Conservation (phyloP, 129 eudicot genomes). For the Chrysanthemum lavandulifolium region DNA sequence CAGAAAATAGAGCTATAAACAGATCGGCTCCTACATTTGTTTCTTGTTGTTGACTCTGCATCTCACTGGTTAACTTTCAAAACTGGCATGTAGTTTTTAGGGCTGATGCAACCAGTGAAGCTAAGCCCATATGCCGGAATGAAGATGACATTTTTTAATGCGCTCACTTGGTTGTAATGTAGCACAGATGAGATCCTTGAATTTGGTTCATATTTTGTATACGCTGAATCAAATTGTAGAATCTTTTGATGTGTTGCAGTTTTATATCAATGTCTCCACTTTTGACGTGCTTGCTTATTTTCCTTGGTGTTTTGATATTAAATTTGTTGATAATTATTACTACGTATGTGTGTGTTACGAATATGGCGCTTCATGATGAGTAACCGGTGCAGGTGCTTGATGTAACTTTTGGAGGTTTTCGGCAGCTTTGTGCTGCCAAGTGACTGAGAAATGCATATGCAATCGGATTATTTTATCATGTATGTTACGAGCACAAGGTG, state of each 20-base stretch:
- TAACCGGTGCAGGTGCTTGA: too few relatives aligned
- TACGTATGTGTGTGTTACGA: too few relatives aligned
- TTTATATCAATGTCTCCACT: not conserved
- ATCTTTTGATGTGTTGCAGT: conserved; percentile 11
- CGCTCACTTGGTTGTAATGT: not conserved
- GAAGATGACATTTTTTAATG: conserved; percentile 7
- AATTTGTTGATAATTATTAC: too few relatives aligned
- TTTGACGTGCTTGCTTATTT: not conserved
- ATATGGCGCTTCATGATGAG: too few relatives aligned
- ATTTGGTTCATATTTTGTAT: conserved; percentile 8
- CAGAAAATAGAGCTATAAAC: conserved; percentile 52
- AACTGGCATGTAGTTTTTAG: conserved; percentile 18
- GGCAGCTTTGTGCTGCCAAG: too few relatives aligned
- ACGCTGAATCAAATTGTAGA: conserved; percentile 15
- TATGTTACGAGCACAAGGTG: too few relatives aligned
- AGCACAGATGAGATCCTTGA: conserved; percentile 5
- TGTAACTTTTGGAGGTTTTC: too few relatives aligned
- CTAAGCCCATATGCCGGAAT: conserved; percentile 20
- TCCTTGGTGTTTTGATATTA: too few relatives aligned
- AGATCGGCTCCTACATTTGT: conserved; percentile 1
- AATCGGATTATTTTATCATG: too few relatives aligned
- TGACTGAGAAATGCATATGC: too few relatives aligned
- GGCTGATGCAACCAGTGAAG: conserved; percentile 13
- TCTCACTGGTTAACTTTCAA: not conserved
- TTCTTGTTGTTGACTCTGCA: conserved; percentile 10